Percentiles rank a stretch among this genome's conserved stretches.
These are phyloP conservation scores for Paramecium bursaria DNA, from an alignment of 73 alveolate genomes.

Conservation along the genomic window DNA sequence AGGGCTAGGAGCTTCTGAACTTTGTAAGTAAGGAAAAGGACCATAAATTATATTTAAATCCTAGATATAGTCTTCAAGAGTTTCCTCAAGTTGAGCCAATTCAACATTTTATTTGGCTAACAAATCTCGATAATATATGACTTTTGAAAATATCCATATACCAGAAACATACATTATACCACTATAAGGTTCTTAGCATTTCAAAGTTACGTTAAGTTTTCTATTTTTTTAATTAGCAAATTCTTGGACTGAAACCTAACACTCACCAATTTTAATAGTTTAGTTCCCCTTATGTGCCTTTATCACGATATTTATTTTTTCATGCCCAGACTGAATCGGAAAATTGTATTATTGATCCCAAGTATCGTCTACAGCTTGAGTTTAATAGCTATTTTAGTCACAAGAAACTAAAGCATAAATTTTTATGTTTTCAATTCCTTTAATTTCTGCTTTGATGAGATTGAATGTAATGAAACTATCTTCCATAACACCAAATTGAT, in stretches of 20 bases:
- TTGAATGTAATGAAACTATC: too few species aligned
- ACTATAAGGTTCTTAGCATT: conserved; percentile 3
- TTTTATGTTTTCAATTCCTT: too few species aligned
- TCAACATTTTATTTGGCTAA: not conserved
- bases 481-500: too few species aligned
- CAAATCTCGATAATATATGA: conserved; percentile 17
- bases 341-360: not conserved
- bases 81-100: not conserved
- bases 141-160: conserved; percentile 41
- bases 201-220: not conserved
- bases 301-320: not conserved
- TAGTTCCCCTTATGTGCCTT: conserved; percentile 24
- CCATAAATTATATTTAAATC: not conserved
- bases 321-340: conserved; percentile 34
- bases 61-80: not conserved
- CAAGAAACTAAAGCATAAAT: conserved; percentile 5
- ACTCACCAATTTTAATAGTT: conserved; percentile 32
- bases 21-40: not conserved
- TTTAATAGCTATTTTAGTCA: not conserved
- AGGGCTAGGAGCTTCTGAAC: conserved; percentile 6
- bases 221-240: not conserved
- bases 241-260: not conserved
- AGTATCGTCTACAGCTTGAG: not conserved
- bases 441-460: too few species aligned
- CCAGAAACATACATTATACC: not conserved